A percentile compares a stretch with the other conserved stretches of the same genome.
Evolutionary conservation across 169 alveolate genomes (phyloP).

Genomic region (Pseudocohnilembus persalinus): DNA sequence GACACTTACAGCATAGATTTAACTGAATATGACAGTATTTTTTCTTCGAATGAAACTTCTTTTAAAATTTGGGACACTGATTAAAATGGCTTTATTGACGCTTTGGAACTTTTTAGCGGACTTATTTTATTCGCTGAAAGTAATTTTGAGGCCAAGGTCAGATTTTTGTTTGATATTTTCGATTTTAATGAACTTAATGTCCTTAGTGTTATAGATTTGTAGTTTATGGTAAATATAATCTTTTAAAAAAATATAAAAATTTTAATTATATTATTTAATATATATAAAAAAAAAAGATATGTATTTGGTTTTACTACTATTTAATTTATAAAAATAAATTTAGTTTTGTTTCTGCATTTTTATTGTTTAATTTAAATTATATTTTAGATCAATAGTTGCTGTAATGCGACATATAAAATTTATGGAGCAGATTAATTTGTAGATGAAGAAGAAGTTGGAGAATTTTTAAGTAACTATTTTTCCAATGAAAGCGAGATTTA

Average conservation of each 20-base stretch:
- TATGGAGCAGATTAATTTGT: background rate
- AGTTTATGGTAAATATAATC: constrained; percentile 55
- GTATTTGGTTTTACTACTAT: no score
- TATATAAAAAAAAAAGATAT: no score
- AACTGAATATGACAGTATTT: constrained; percentile 72
- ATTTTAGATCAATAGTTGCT: background rate
- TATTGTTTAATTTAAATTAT: no score
- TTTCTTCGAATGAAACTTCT: constrained; percentile 62
- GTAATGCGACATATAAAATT: background rate
- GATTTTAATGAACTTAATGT: constrained; percentile 73
- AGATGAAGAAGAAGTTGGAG: constrained; percentile 18
- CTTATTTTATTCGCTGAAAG: constrained; percentile 65
- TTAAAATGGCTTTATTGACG: constrained; percentile 73
- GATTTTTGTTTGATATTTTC: constrained; percentile 73
- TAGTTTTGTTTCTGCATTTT: no score
- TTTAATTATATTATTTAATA: no score
- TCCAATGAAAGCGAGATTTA: constrained; percentile 15
- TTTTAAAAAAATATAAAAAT: no score
- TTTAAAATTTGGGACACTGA: constrained; percentile 77
- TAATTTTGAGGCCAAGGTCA: constrained; percentile 68
- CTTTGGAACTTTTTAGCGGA: constrained; percentile 68
- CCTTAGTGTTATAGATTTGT: constrained; percentile 59
- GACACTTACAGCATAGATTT: constrained; percentile 67
- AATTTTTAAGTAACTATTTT: constrained; percentile 25
- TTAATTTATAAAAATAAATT: no score